phyloP scores from a whole-genome alignment of 495 filamentous ascomycete species.

The Tuber aestivum region DNA sequence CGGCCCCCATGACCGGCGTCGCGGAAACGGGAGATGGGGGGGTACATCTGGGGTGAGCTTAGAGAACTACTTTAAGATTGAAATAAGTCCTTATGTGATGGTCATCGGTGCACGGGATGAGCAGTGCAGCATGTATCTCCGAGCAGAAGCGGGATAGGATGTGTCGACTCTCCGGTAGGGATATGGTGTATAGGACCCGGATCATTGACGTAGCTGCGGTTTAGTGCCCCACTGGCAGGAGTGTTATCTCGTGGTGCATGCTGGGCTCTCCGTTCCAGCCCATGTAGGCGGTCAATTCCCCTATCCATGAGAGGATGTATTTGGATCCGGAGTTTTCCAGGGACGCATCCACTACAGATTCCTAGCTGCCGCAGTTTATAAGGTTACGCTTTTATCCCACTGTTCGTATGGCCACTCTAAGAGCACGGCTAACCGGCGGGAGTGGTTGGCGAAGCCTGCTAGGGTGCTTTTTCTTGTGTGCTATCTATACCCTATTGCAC shows the following conservation, averaged over 20 bases:
- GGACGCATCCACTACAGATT: conserved; percentile 3
- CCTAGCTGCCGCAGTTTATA: conserved; percentile 16
- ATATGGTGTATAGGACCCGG: conserved; percentile 53
- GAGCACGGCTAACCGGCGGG: too few species aligned
- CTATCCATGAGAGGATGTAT: conserved; percentile 78
- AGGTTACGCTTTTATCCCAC: conserved; percentile 46
- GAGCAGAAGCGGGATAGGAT: too few species aligned
- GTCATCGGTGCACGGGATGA: conserved; percentile 5
- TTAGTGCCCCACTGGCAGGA: conserved; percentile 88
- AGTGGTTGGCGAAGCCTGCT: too few species aligned
- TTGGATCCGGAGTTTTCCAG: conserved; percentile 24
- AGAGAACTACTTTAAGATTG: too few species aligned
- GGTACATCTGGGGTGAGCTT: too few species aligned
- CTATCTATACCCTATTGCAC: too few species aligned
- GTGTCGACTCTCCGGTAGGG: conserved; percentile 44
- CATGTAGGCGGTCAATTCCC: conserved; percentile 65
- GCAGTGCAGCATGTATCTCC: too few species aligned
- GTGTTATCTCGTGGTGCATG: conserved; percentile 87
- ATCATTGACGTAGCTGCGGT: conserved; percentile 52
- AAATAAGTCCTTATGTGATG: conserved; percentile 46
- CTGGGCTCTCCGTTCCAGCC: conserved; percentile 56
- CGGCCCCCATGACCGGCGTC: too few species aligned
- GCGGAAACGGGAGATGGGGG: too few species aligned
- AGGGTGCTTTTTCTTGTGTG: too few species aligned
- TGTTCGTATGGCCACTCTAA: too few species aligned